Evolutionary conservation across 1,284 basidiomycete species (phyloP).

Genomic region (Leucoagaricus sp.): DNA sequence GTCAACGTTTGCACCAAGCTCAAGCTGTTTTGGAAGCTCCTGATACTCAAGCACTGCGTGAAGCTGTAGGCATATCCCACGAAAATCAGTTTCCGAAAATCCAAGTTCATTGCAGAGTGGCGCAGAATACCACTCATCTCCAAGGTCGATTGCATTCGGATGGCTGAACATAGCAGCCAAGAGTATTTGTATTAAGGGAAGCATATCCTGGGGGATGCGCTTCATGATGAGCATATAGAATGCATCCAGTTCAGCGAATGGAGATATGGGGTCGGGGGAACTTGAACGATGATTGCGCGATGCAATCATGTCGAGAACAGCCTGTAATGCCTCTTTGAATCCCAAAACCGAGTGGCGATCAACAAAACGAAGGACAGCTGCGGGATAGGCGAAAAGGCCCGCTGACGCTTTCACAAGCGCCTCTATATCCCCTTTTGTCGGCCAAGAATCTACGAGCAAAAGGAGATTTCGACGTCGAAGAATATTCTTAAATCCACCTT

Average conservation of each 20-base stretch:
- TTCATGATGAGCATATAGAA: conserved; percentile 1
- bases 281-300: background rate
- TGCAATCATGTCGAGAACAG: background rate
- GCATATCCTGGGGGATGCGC: background rate
- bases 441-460: background rate
- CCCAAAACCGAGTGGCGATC: background rate
- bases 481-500: conserved; percentile 5
- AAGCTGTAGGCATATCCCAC: background rate
- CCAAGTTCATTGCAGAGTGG: background rate
- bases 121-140: background rate
- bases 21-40: background rate
- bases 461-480: background rate
- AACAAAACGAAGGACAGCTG: conserved; percentile 7
- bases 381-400: conserved; percentile 12
- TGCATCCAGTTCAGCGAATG: background rate
- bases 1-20: background rate
- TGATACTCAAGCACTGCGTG: background rate
- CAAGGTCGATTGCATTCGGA: background rate
- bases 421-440: background rate
- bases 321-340: background rate
- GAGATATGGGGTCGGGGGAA: background rate
- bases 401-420: background rate
- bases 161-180: background rate
- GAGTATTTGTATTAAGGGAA: background rate
- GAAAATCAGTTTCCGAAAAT: background rate